Evolutionary conservation across 768 basidiomycete genomes (phyloP).

Genomic region (Agaricus sinodeliciosus): DNA sequence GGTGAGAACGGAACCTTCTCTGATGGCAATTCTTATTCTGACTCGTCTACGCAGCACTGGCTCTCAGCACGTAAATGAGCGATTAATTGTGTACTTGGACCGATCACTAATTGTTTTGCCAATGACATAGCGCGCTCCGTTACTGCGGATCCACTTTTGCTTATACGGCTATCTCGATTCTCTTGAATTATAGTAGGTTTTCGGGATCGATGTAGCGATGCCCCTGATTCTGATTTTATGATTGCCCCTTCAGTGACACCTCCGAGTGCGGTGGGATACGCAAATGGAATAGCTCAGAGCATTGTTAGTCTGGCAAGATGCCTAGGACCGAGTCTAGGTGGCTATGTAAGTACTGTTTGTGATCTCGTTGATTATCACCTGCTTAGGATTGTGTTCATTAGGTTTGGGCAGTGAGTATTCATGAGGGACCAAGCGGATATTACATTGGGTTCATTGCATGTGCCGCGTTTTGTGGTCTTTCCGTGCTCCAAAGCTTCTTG

Average conservation of each 20-base stretch:
- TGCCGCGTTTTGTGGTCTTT: conserved; percentile 50
- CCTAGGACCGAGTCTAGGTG: conserved; percentile 79
- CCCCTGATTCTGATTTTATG: conserved; percentile 2
- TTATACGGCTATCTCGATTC: conserved; percentile 86
- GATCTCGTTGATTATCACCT: neutral
- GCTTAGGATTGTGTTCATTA: conserved; percentile 21
- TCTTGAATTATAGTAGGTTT: conserved; percentile 72
- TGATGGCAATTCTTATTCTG: neutral
- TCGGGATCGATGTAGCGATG: neutral
- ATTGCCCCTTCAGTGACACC: conserved; percentile 66
- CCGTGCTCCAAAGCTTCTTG: conserved; percentile 66
- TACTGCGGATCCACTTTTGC: conserved; percentile 86
- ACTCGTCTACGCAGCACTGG: conserved; percentile 42
- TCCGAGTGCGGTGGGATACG: conserved; percentile 79
- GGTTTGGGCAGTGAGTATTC: conserved; percentile 72
- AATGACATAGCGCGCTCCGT: conserved; percentile 59
- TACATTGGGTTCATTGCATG: conserved; percentile 70
- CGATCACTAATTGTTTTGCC: neutral
- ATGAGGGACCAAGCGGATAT: conserved; percentile 63
- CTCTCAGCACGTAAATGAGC: conserved; percentile 72
- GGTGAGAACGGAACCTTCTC: conserved; percentile 34
- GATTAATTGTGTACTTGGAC: neutral
- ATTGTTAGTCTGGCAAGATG: conserved; percentile 92
- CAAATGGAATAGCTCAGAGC: conserved; percentile 95
- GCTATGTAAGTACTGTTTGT: conserved; percentile 49